These are phyloP conservation scores for Phytophthora tentaculata DNA, from an alignment of 352 stramenopile species.

Conservation along the genomic window DNA sequence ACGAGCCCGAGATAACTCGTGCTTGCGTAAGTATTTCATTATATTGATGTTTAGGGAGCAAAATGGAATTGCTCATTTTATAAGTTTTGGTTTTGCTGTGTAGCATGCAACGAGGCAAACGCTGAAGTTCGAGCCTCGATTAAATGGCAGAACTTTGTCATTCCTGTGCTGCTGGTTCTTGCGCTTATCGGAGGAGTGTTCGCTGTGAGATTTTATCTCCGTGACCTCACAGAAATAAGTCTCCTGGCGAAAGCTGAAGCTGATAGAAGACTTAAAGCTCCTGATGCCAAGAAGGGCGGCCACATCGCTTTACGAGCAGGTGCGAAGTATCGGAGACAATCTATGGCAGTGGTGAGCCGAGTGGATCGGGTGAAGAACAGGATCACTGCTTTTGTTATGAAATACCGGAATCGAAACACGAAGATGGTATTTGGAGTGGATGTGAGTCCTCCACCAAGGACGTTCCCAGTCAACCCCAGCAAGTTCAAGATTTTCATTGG, in stretches of 20 bases:
- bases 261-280: slow-evolving; percentile 54
- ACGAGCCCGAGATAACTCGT: slow-evolving; percentile 58
- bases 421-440: slow-evolving; percentile 69
- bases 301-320: slow-evolving; percentile 34
- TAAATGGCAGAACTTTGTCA: slow-evolving; percentile 79
- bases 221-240: slow-evolving; percentile 65
- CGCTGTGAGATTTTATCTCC: slow-evolving; percentile 55
- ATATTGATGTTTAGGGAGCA: neutral
- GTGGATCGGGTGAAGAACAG: slow-evolving; percentile 42
- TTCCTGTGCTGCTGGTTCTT: slow-evolving; percentile 59
- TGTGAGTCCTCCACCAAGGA: slow-evolving; percentile 42
- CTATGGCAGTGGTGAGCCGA: slow-evolving; percentile 20
- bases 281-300: slow-evolving; percentile 14
- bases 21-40: slow-evolving; percentile 49
- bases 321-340: slow-evolving; percentile 34
- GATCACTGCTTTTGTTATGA: slow-evolving; percentile 22
- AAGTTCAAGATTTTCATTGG: slow-evolving; percentile 86
- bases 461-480: slow-evolving; percentile 64
- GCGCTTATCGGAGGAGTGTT: slow-evolving; percentile 39
- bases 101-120: slow-evolving; percentile 65
- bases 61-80: neutral
- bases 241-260: slow-evolving; percentile 67
- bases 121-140: slow-evolving; percentile 55
- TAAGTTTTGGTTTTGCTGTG: neutral
- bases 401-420: slow-evolving; percentile 30